These are phyloP conservation scores for Suillus tomentosus DNA, from an alignment of 768 basidiomycete genomes.

Conservation along the genomic window DNA sequence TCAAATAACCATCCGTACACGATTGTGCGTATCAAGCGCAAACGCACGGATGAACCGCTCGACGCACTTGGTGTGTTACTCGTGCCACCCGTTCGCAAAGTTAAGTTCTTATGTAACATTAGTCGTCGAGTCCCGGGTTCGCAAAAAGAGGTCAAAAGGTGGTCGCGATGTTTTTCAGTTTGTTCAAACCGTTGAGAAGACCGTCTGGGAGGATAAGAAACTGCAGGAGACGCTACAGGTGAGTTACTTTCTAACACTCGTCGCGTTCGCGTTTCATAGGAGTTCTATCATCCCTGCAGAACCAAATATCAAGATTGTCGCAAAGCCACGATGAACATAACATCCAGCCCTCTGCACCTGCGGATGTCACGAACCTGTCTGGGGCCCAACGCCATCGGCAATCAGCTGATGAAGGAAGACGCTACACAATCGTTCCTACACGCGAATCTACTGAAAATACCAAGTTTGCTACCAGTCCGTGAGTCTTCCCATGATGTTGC, in stretches of 20 bases:
- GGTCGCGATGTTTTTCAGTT: slow-evolving; percentile 72
- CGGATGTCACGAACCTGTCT: slow-evolving; percentile 17
- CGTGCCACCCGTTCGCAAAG: slow-evolving; percentile 15
- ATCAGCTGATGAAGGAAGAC: slow-evolving; percentile 41
- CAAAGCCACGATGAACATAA: slow-evolving; percentile 35
- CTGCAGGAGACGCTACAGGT: slow-evolving; percentile 66
- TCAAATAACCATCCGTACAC: slow-evolving; percentile 51
- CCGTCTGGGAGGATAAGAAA: slow-evolving; percentile 64
- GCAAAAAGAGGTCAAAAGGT: slow-evolving; percentile 61
- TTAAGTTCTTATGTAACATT: slow-evolving; percentile 18
- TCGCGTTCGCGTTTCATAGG: not conserved
- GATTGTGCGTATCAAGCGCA: slow-evolving; percentile 80
- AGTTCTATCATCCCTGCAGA: slow-evolving; percentile 36
- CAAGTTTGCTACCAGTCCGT: slow-evolving; percentile 43
- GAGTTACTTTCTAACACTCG: slow-evolving; percentile 15
- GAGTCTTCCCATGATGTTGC: slow-evolving; percentile 15
- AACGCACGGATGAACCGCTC: slow-evolving; percentile 78
- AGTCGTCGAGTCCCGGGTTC: slow-evolving; percentile 66
- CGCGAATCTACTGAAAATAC: slow-evolving; percentile 22
- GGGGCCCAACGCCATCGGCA: slow-evolving; percentile 22
- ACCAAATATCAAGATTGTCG: slow-evolving; percentile 57
- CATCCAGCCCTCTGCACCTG: slow-evolving; percentile 20
- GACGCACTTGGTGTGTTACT: slow-evolving; percentile 69
- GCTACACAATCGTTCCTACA: slow-evolving; percentile 54
- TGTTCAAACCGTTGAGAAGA: slow-evolving; percentile 74